Evolutionary conservation across 2,329 filamentous ascomycete genomes (phyloP).

Genomic region (Clonostachys byssicola): DNA sequence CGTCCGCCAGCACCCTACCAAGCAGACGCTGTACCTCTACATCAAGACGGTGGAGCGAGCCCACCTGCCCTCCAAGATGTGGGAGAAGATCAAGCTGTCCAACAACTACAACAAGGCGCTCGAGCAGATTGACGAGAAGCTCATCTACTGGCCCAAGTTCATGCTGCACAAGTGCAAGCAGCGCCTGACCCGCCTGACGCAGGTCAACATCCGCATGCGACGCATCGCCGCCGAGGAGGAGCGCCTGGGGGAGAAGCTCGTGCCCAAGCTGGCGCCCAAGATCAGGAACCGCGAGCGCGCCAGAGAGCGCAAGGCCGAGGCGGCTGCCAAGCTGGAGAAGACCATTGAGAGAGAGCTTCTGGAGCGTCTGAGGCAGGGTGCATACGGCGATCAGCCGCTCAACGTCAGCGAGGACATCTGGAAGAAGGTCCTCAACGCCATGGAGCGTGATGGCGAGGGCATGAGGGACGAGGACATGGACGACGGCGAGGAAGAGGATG

Average conservation of each 20-base stretch:
- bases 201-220: conserved; percentile 80
- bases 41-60: conserved; percentile 92
- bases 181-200: conserved; percentile 83
- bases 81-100: conserved; percentile 88
- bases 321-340: conserved; percentile 88
- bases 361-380: conserved; percentile 83
- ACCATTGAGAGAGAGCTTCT: conserved; percentile 95
- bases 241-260: conserved; percentile 79
- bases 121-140: conserved; percentile 76
- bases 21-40: conserved; percentile 86
- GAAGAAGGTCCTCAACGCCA: conserved; percentile 90
- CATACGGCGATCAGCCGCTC: conserved; percentile 89
- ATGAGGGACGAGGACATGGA: conserved; percentile 83
- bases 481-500: conserved; percentile 76
- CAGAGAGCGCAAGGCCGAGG: conserved; percentile 72
- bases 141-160: conserved; percentile 95
- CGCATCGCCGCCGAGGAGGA: conserved; percentile 86
- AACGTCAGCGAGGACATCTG: conserved; percentile 95
- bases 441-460: conserved; percentile 85
- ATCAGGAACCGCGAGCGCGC: conserved; percentile 72
- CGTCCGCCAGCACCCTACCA: conserved; percentile 76
- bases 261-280: conserved; percentile 89
- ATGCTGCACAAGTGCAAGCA: conserved; percentile 95
- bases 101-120: conserved; percentile 89
- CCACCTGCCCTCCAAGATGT: conserved; percentile 85